phyloP scores from a whole-genome alignment of 2,329 filamentous ascomycete species.

The Fusarium sp. region DNA sequence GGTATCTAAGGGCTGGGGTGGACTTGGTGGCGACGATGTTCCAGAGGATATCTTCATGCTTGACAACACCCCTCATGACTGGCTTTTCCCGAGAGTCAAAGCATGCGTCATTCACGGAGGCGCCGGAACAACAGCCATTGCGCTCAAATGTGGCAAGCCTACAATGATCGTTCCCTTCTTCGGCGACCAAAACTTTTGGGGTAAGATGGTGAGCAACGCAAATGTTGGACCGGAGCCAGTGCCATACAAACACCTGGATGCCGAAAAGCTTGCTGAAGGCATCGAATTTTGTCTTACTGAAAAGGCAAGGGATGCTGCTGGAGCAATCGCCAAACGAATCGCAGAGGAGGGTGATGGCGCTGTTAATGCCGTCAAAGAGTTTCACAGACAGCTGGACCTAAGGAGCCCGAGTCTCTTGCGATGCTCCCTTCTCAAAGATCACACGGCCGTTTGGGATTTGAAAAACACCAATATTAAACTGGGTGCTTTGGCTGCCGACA shows the following conservation, averaged over 20 bases:
- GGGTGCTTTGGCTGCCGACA: slow-evolving; percentile 70
- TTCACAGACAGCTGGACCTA: slow-evolving; percentile 68
- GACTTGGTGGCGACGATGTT: slow-evolving; percentile 66
- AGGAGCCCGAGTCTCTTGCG: slow-evolving; percentile 64
- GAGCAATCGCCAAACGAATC: slow-evolving; percentile 69
- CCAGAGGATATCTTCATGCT: slow-evolving; percentile 76
- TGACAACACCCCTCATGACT: slow-evolving; percentile 79
- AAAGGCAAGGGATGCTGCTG: slow-evolving; percentile 65
- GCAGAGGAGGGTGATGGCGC: slow-evolving; percentile 73
- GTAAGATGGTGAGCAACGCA: slow-evolving; percentile 70
- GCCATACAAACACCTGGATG: slow-evolving; percentile 72
- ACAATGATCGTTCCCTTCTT: slow-evolving; percentile 84
- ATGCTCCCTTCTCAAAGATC: slow-evolving; percentile 71
- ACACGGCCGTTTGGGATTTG: slow-evolving; percentile 72
- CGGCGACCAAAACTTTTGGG: slow-evolving; percentile 83
- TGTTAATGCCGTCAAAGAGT: slow-evolving; percentile 72
- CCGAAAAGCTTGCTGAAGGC: slow-evolving; percentile 72
- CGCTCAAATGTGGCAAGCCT: slow-evolving; percentile 74
- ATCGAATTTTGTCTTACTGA: slow-evolving; percentile 73
- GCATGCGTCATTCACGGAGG: slow-evolving; percentile 81
- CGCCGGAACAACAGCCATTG: slow-evolving; percentile 79
- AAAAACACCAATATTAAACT: slow-evolving; percentile 69
- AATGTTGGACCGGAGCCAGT: slow-evolving; percentile 73
- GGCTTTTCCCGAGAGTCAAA: slow-evolving; percentile 74
- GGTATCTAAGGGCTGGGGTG: slow-evolving; percentile 81